Evolutionary conservation across 768 basidiomycete species (phyloP), one percentile per base, ranked within the genome.

Genomic region (Hypsizygus marmoreus): DNA sequence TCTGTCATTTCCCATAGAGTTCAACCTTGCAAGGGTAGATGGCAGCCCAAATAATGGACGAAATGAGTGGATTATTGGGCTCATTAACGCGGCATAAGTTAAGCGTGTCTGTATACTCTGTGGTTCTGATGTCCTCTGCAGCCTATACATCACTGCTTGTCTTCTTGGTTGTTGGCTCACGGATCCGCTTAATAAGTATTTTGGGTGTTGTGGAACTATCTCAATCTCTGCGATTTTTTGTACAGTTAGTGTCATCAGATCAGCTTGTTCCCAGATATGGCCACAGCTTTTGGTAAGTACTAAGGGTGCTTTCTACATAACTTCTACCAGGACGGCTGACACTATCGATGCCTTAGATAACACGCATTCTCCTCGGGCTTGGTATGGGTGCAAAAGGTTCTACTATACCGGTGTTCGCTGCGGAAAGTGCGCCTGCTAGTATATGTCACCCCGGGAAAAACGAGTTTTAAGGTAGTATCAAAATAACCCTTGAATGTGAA

Each of bases 371-470:
- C 12, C 68, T 83, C 13, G 81, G 82, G 22, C 54, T 84, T 25
- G 81, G 80, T 14, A 82, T 83, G 72, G 81, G 82, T 17, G 70
- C 78, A 4, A 83, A 84, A 60, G 74, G 73, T 6, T 69, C 72
- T 3, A 80, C 82, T 0, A 77, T 79, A 0, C 83, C 84, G 3
- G 73, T 85, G 14, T 83, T 72, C 55, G 75, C 82, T 13, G 79
- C 83, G 4, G 86, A 95, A 63, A 83, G 84, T 59, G 71, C 84
- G 0, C 93, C 93, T 0, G 80, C 91, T 0, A 65, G 70, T 13
- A 90, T 95, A 9, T n/a, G n/a, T n/a, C n/a, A n/a, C n/a, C n/a
- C n/a, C n/a, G n/a, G n/a, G n/a, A n/a, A n/a, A n/a, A n/a, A n/a
- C n/a, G n/a, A n/a, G n/a, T n/a, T n/a, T n/a, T n/a, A n/a, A n/a